Percentiles rank a stretch among this genome's conserved stretches.
These are phyloP conservation scores for Herpetospermum pedunculosum DNA, from an alignment of 306 rosid genomes.

Conservation along the genomic window DNA sequence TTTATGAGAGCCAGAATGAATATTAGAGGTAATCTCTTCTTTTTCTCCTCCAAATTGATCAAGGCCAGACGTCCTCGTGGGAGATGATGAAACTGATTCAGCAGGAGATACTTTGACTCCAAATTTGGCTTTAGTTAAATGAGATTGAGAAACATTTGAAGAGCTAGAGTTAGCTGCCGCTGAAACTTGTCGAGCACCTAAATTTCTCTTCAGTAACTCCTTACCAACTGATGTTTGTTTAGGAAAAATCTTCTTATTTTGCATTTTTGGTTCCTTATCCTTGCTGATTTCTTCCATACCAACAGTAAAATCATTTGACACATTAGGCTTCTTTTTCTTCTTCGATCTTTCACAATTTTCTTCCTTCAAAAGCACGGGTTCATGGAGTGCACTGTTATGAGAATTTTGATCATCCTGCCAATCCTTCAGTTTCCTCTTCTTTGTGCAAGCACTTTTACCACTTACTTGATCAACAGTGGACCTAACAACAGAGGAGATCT, in stretches of 20 bases:
- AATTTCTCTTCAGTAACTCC: slow-evolving; percentile 30
- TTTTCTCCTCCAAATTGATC: slow-evolving; percentile 22
- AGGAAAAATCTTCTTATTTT: slow-evolving; percentile 21
- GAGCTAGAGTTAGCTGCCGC: slow-evolving; percentile 60
- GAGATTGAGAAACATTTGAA: slow-evolving; percentile 59
- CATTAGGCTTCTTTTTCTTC: slow-evolving; percentile 31
- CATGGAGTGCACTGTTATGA: slow-evolving; percentile 23
- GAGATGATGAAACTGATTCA: slow-evolving; percentile 74
- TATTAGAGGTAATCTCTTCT: slow-evolving; percentile 11
- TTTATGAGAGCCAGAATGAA: slow-evolving; percentile 18
- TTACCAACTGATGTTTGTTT: slow-evolving; percentile 22
- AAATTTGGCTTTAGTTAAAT: slow-evolving; percentile 30
- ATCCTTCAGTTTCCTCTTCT: slow-evolving; percentile 48
- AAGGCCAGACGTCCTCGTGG: slow-evolving; percentile 33
- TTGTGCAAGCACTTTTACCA: slow-evolving; percentile 23
- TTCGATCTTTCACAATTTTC: slow-evolving; percentile 28
- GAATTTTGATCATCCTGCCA: slow-evolving; percentile 31
- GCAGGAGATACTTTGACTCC: slow-evolving; percentile 53
- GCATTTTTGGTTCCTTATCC: slow-evolving; percentile 25
- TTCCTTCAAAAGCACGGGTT: slow-evolving; percentile 19
- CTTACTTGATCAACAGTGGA: slow-evolving; percentile 14
- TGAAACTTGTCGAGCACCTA: slow-evolving; percentile 28
- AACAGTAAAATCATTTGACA: slow-evolving; percentile 20
- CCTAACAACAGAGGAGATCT: slow-evolving; percentile 25
- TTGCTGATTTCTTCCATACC: slow-evolving; percentile 17